Base-by-base conservation (phyloP, 441 rosid species). In the Viola pubescens region DNA sequence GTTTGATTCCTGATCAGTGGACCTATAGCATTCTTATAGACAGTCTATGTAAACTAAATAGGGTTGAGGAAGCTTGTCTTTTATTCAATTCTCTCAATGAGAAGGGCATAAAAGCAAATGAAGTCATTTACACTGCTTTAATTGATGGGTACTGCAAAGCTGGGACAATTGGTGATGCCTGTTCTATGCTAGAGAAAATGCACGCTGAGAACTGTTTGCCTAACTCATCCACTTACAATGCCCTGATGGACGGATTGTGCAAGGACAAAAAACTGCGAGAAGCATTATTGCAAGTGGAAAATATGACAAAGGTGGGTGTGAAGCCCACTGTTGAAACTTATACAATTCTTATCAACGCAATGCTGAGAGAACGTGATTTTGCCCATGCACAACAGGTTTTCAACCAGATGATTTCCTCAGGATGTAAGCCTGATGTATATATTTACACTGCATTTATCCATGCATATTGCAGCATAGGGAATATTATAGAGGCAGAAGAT, bases 111-210 rank as follows among this genome's bases (percentile, higher is more conserved):
- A 70, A 64, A 54, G 81, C 85, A 52, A 83, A 85, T 73, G 91
- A 81, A 66, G 84, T 86, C 58, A 82, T 89, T 49, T 86, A 77
- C 75, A 82, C 96, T 46, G 72, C 91, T 59, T 56, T 89, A 72
- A 84, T 89, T 70, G 89, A 89, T 77, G 91, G 91, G n/a, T 82
- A 73, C 66, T 84, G 96, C 76, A 86, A 84, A 69, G 73, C 76
- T 26, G 86, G 80, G 70, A 76, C 76, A 67, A 46, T 71, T 47
- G 80, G 64, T 34, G 77, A 73, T 68, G 94, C 91, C 70, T 19
- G 41, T 59, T 66, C 70, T 47, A 64, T 89, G 74, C 71, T 84
- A 47, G 78, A 79, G 54, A 71, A 69, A 60, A 89, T 89, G 94
- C 65, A 70, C 71, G 51, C 37, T 42, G 80, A 71, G 66, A 77